Evolutionary conservation across 768 basidiomycete genomes (phyloP), one percentile per base, ranked within the genome.

Genomic region (Leccinellum luteum): DNA sequence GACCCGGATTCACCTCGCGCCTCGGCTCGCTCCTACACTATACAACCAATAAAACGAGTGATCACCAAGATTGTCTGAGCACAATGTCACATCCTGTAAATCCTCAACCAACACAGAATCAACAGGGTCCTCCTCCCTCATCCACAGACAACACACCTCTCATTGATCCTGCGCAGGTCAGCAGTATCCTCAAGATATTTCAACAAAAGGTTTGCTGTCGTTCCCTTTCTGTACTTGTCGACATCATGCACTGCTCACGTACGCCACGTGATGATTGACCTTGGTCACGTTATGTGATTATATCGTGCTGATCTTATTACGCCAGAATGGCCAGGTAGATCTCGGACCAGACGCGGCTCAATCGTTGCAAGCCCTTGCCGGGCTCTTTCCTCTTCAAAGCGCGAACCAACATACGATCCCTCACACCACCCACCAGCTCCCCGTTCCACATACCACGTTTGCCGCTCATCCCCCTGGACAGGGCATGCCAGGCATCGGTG

Each of bases 321-420:
- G 21, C 35, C 31, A 85, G 81, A 66, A 78, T 52, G 76, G 76
- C 32, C 78, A 79, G 66, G 80, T 79, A 31, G 80, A 79, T 57
- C 73, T 78, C 57, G 83, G 84, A 59, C 84, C 85, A 64, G 85
- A 86, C 51, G 83, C 85, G 2, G 80, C 84, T 6, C 83, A 86
- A 58, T 78, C 81, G 1, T 74, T 83, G 3, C 82, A 81, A 10
- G 82, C 81, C 47, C 79, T 84, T 49, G 73, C 82, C 2, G 72
- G 76, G 7, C 71, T 70, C 0, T 71, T 76, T 56, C 60, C 66
- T 5, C 47, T 66, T 6, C 66, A 69, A 28, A 58, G 14, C 10
- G 7, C 63, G 61, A 76, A 62, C 48, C 75, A 72, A 54, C 74
- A 68, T 53, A 67, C 64, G 41, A 65, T 67, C 15, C 70, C 66